These are phyloP conservation scores for Fabrea salina DNA, from an alignment of 169 alveolate species.

Conservation along the genomic window DNA sequence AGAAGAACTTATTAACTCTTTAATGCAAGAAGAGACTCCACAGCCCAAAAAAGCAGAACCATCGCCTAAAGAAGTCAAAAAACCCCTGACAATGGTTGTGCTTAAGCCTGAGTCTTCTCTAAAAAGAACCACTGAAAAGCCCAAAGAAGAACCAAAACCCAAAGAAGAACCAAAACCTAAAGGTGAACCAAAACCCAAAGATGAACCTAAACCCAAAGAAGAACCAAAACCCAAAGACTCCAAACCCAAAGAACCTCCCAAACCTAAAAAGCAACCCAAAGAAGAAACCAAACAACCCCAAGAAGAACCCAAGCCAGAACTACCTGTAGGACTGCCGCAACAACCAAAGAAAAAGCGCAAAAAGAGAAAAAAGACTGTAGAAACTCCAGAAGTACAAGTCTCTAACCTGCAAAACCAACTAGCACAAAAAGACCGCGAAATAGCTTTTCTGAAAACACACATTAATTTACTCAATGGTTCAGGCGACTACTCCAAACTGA, in stretches of 20 bases:
- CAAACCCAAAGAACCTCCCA: not conserved
- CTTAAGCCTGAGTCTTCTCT: not conserved
- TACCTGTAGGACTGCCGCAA: too few species aligned
- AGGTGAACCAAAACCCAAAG: not conserved
- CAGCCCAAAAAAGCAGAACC: not conserved
- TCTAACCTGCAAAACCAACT: not conserved
- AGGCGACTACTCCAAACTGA: constrained; percentile 7
- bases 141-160: not conserved
- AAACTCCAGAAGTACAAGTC: too few species aligned
- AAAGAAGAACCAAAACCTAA: not conserved
- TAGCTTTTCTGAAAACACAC: not conserved
- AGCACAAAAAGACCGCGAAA: not conserved
- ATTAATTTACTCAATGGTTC: not conserved
- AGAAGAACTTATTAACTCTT: not conserved
- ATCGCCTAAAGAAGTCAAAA: not conserved
- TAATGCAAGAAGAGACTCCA: not conserved
- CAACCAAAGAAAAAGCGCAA: too few species aligned
- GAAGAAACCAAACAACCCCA: not conserved
- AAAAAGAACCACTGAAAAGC: not conserved
- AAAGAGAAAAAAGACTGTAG: too few species aligned
- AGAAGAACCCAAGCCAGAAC: too few species aligned
- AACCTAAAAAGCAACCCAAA: not conserved
- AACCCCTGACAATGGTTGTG: not conserved
- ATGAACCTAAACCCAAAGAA: not conserved
- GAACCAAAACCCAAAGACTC: not conserved